Conservation (phyloP, 371 early-diverging fungal genomes). For the Mucor irregularis region DNA sequence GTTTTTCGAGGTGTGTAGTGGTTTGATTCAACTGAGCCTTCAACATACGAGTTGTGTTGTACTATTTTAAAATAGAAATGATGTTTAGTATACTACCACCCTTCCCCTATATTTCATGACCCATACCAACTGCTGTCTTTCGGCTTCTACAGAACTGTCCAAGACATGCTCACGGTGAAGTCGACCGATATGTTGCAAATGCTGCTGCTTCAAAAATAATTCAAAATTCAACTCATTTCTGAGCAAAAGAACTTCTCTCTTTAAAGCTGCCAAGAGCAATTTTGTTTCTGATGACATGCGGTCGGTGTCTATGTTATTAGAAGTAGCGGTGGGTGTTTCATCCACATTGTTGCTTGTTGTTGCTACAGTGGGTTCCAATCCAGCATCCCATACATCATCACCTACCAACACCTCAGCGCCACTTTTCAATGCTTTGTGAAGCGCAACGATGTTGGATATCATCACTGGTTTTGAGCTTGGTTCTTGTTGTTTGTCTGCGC, state of each 20-base stretch:
- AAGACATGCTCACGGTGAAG: conserved; percentile 65
- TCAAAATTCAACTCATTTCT: conserved; percentile 69
- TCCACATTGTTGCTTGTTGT: conserved; percentile 5
- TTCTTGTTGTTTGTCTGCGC: not conserved
- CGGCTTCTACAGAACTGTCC: conserved; percentile 66
- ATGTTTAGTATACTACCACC: too few relatives aligned
- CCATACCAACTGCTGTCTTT: conserved; percentile 56
- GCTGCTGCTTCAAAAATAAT: conserved; percentile 66
- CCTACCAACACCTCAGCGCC: conserved; percentile 54
- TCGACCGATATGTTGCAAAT: conserved; percentile 66
- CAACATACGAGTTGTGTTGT: conserved; percentile 59
- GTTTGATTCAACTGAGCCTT: conserved; percentile 59
- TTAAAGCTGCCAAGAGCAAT: conserved; percentile 45
- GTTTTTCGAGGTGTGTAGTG: conserved; percentile 48
- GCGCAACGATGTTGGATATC: conserved; percentile 39
- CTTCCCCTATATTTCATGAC: too few relatives aligned
- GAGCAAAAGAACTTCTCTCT: conserved; percentile 59
- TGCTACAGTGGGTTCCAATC: conserved; percentile 15
- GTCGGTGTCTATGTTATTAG: not conserved
- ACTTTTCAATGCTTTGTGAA: conserved; percentile 53
- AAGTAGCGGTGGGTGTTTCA: not conserved
- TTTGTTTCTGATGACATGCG: conserved; percentile 32
- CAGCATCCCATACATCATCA: conserved; percentile 54
- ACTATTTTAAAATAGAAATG: conserved; percentile 19
- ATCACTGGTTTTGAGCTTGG: conserved; percentile 14